Conservation (phyloP, 2,329 filamentous ascomycete species). For the Aphanoascus verrucosus region DNA sequence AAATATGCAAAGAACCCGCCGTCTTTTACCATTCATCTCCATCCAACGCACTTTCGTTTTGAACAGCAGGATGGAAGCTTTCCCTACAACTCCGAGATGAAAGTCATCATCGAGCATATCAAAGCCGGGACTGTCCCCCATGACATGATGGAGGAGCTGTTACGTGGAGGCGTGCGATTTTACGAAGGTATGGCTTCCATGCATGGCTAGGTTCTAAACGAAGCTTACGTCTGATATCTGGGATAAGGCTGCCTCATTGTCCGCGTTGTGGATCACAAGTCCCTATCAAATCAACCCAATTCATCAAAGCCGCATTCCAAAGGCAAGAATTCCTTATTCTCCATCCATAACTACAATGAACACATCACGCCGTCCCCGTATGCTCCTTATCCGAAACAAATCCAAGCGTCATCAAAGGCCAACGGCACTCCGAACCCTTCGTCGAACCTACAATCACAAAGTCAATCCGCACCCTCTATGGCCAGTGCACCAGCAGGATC, state of each 20-base stretch:
- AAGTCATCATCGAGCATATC: constrained; percentile 65
- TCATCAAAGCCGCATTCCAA: constrained; percentile 46
- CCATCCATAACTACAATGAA: constrained; percentile 83
- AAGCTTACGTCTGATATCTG: neutral
- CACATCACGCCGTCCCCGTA: constrained; percentile 84
- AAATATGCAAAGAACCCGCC: constrained; percentile 65
- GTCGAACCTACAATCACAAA: neutral
- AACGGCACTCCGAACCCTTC: neutral
- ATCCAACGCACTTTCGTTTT: constrained; percentile 79
- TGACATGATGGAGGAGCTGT: constrained; percentile 72
- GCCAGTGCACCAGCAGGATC: constrained; percentile 22
- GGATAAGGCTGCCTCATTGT: constrained; percentile 71
- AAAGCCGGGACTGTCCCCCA: constrained; percentile 69
- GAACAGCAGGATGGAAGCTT: constrained; percentile 91
- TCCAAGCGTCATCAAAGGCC: constrained; percentile 37
- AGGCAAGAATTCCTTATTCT: constrained; percentile 59
- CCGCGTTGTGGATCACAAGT: constrained; percentile 80
- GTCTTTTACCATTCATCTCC: constrained; percentile 76
- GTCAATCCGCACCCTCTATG: neutral
- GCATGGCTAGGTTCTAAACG: neutral
- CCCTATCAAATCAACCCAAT: constrained; percentile 49
- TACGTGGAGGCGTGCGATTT: constrained; percentile 61
- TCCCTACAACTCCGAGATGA: constrained; percentile 86
- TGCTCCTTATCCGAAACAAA: constrained; percentile 56
- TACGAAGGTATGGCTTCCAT: constrained; percentile 59